Base-by-base conservation (phyloP, 208 protist genomes). In the Angomonas desouzai region DNA sequence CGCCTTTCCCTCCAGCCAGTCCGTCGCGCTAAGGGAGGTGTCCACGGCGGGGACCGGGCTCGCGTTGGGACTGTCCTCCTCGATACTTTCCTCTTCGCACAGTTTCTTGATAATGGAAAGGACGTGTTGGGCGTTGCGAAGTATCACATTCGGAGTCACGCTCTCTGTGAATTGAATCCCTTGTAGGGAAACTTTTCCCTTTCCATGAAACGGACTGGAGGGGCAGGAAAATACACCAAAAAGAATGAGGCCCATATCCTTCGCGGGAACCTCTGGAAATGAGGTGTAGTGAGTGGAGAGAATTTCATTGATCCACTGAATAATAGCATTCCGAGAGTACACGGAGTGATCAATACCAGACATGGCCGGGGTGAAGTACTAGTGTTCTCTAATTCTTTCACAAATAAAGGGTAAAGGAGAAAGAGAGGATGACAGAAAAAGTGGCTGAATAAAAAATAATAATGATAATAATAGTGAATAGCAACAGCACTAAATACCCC, bases 1-100 rank as follows among this genome's bases (percentile, higher is more conserved):
- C 27, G 77, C 78, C 32, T 80, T 77, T 6, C 89, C 89, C 13
- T 75, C 79, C 22, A 94, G 48, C 86, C 85, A 94, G n/a, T 66
- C 79, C 9, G 10, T 62, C 3, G 83, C 64, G 0, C 75, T 81
- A 64, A 89, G 69, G 10, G 51, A 66, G 7, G 68, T 58, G 18
- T 66, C 68, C 6, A 87, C 49, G 25, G 69, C 28, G 22, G 67
- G 28, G 3, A 68, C 66, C 10, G 56, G 22, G 29, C 32, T 3
- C 1, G 10, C 20, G 4, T 62, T 9, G 36, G 23, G 9, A 23
- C 27, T 34, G 30, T 23, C 16, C 11, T 20, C 48, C 3, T 49
- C 33, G 38, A 18, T 10, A 27, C 9, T 29, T 48, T 57, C 61
- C 32, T 18, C 40, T n/a, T 10, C 48, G 18, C 48, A 43, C 7